Percentiles rank a stretch among this genome's conserved stretches.
These are phyloP conservation scores for Colletotrichum sp. DNA, from an alignment of 2,329 filamentous ascomycete genomes.

Conservation along the genomic window DNA sequence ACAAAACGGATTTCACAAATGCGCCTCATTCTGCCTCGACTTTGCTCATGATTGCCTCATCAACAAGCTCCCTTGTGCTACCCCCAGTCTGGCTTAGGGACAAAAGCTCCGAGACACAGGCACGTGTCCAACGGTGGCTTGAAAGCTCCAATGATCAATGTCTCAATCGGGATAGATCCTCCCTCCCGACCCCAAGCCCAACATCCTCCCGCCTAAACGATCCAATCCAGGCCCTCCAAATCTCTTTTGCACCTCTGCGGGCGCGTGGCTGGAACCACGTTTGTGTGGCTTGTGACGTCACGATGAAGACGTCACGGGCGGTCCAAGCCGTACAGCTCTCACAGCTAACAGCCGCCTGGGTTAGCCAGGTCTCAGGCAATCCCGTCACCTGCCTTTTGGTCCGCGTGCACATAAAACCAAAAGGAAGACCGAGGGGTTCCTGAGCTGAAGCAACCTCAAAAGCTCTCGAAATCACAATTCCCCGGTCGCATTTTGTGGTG, in stretches of 20 bases:
- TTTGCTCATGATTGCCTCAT: not conserved
- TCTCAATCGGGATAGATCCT: not conserved
- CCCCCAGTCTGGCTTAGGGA: not conserved
- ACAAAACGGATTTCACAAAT: not conserved
- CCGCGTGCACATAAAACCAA: slow-evolving; percentile 3
- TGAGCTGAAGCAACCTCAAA: not conserved
- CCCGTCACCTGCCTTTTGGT: slow-evolving; percentile 9
- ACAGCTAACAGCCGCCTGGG: not conserved
- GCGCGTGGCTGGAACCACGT: slow-evolving; percentile 10
- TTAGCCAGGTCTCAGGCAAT: slow-evolving; percentile 1
- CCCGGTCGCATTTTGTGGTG: not conserved
- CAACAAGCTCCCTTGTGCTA: not conserved
- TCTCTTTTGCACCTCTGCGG: not conserved
- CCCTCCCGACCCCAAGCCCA: not conserved
- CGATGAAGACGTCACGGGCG: slow-evolving; percentile 17
- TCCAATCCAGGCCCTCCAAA: not conserved
- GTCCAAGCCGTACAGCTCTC: not conserved
- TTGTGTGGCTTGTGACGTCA: slow-evolving; percentile 23
- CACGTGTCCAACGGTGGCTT: slow-evolving; percentile 1
- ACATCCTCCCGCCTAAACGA: not conserved
- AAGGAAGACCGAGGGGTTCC: not conserved
- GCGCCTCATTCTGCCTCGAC: not conserved
- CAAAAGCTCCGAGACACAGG: not conserved
- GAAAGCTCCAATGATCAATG: not conserved
- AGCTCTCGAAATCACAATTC: not conserved